phyloP scores from a whole-genome alignment of 2,329 filamentous ascomycete species.

The Leptoxyphium fumago region DNA sequence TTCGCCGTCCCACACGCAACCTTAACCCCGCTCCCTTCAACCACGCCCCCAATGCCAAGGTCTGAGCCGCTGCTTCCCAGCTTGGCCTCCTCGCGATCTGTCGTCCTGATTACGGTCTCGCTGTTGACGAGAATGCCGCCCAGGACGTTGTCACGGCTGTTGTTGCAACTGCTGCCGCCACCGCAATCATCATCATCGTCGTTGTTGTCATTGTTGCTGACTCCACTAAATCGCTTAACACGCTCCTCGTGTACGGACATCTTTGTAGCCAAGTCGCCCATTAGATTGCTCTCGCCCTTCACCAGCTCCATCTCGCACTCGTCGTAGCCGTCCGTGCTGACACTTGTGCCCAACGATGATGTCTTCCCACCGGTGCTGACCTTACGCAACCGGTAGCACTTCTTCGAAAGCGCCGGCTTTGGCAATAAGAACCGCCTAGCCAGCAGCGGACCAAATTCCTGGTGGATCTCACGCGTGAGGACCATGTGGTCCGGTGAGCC shows the following conservation, averaged over 20 bases:
- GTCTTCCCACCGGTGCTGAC: constrained; percentile 4
- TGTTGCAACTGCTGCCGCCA: constrained; percentile 4
- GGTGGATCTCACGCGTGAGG: constrained; percentile 29
- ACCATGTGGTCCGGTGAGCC: constrained; percentile 31
- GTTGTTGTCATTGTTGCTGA: constrained; percentile 1
- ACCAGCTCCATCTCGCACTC: constrained; percentile 1
- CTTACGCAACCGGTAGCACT: constrained; percentile 2
- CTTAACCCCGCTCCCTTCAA: constrained; percentile 9
- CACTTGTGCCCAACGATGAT: constrained; percentile 9
- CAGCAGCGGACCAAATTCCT: constrained; percentile 29
- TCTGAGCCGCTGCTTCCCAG: constrained; percentile 12
- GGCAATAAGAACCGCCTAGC: constrained; percentile 10
- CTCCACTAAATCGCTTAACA: constrained; percentile 2
- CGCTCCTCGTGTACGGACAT: constrained; percentile 9
- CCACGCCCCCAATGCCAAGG: constrained; percentile 4
- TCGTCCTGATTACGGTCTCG: constrained; percentile 19
- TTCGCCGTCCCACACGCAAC: constrained; percentile 18
- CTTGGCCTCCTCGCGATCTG: neutral
- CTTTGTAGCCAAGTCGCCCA: constrained; percentile 15
- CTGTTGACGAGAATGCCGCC: constrained; percentile 23
- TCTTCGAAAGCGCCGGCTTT: neutral
- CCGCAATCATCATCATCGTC: neutral
- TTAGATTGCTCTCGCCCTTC: constrained; percentile 4
- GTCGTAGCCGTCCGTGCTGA: constrained; percentile 3
- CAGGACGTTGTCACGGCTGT: constrained; percentile 13